Evolutionary conservation across 148 eudicot species (phyloP), one percentile per base, ranked within the genome.

Genomic region (Dianthus caryophyllus): DNA sequence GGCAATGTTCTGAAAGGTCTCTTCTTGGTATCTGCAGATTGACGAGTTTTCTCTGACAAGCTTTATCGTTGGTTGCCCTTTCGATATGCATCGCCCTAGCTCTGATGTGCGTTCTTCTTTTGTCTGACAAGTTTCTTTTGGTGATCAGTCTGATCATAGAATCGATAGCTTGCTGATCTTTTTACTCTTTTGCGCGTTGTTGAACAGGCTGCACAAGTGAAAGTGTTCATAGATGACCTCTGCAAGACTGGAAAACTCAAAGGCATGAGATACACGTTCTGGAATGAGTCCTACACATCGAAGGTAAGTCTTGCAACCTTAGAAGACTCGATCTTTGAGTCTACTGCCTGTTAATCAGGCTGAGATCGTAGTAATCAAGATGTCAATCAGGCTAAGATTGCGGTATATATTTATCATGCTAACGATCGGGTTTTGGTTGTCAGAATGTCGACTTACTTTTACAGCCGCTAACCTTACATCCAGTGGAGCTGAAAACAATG

Each of bases 241-340:
- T 81, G 78, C 59, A 73, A 80, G 67, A 86, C 97, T 4, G 86
- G 87, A 65, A 86, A 86, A 68, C 89, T 94, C 61, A 71, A 82
- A 71, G 91, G 81, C 71, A n/a, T 93, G 31, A 81, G 47, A 49
- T 93, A 93, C 69, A 87, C 96, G 5, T 93, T 75, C 62, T 89
- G 96, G 98, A 77, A 89, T 66, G 98, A 93, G 82, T 78, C 80
- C 76, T 89, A 74, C 78, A 85, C 98, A 17, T 79, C 98, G 43
- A 90, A 88, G 88, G 98, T 90, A 77, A 61, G 78, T 68, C 0
- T 21, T 58, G 29, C 26, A 9, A 6, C n/a, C 14, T 68, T 38
- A 12, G 18, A 14, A 38, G 48, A 50, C 24, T 27, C 8, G 5
- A 3, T n/a, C 29, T 65, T 39, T 6, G 17, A 22, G 51, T 44